phyloP scores from a whole-genome alignment of 257 asterid species.

The Nicotiana tomentosiformis region DNA sequence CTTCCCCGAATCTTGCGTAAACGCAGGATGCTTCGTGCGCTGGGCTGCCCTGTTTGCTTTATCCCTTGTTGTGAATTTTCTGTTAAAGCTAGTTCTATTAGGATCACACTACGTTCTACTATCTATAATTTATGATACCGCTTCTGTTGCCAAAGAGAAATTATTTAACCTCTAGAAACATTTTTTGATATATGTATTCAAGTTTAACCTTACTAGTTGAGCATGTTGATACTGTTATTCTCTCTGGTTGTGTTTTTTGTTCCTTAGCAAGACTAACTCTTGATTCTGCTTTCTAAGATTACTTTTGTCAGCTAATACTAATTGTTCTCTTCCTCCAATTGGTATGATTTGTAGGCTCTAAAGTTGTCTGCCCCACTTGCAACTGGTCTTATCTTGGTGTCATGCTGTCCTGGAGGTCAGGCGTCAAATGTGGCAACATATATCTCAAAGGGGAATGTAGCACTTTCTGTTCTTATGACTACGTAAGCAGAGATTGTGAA shows the following conservation, averaged over 20 bases:
- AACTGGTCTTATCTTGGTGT: constrained; percentile 94
- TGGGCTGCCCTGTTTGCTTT: not conserved
- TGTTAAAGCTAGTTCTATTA: not conserved
- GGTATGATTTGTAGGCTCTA: constrained; percentile 45
- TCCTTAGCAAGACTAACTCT: not conserved
- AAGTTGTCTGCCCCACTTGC: constrained; percentile 96
- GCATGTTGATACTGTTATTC: not conserved
- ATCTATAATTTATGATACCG: not conserved
- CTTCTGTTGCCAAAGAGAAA: not conserved
- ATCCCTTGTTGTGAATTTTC: not conserved
- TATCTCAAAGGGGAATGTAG: constrained; percentile 93
- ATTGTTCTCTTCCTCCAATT: constrained; percentile 8
- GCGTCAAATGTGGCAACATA: constrained; percentile 97
- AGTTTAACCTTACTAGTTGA: not conserved
- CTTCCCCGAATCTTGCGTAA: too few relatives aligned
- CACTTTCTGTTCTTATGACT: constrained; percentile 98
- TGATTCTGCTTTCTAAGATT: constrained; percentile 14
- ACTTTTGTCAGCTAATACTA: constrained; percentile 14
- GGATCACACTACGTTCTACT: not conserved
- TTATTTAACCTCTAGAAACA: not conserved
- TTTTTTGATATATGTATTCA: not conserved
- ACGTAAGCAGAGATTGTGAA: constrained; percentile 51
- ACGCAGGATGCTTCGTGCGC: too few relatives aligned
- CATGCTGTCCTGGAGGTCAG: constrained; percentile 99
- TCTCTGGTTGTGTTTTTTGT: not conserved